Conservation (phyloP, 768 basidiomycete genomes). For the Amanita rubescens region DNA sequence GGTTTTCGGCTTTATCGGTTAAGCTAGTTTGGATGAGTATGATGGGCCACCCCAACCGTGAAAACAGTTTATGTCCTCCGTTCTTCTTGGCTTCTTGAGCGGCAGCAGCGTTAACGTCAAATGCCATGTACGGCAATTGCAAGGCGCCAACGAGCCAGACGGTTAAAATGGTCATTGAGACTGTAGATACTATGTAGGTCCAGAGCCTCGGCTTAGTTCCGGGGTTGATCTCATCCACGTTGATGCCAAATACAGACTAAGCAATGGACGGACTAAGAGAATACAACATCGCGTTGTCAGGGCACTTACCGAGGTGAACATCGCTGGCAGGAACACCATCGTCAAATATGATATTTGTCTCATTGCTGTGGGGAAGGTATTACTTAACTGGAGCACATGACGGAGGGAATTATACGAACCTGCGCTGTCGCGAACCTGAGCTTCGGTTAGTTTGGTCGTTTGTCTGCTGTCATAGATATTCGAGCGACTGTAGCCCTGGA, state of each 20-base stretch:
- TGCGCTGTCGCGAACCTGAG: slow-evolving; percentile 26
- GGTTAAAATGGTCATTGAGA: slow-evolving; percentile 42
- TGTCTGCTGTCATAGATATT: slow-evolving; percentile 40
- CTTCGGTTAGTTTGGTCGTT: slow-evolving; percentile 34
- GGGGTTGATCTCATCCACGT: slow-evolving; percentile 35
- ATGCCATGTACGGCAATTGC: slow-evolving; percentile 20
- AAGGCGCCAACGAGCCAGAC: slow-evolving; percentile 49
- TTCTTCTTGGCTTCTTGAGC: neutral
- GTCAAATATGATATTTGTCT: slow-evolving; percentile 55
- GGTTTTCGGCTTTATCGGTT: neutral
- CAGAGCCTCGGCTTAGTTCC: slow-evolving; percentile 28
- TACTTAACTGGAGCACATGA: neutral
- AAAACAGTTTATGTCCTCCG: neutral
- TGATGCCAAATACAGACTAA: slow-evolving; percentile 56
- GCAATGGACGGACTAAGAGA: neutral
- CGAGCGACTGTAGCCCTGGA: slow-evolving; percentile 30
- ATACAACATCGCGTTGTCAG: neutral
- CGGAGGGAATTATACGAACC: slow-evolving; percentile 8
- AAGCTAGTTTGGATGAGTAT: slow-evolving; percentile 3
- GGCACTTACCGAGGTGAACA: slow-evolving; percentile 38
- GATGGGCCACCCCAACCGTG: slow-evolving; percentile 6
- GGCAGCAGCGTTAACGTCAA: neutral
- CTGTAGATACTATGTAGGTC: slow-evolving; percentile 35
- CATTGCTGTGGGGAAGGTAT: slow-evolving; percentile 24
- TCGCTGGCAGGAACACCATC: slow-evolving; percentile 56